Percentiles rank a stretch among this genome's conserved stretches.
Conservation (phyloP, 371 early-diverging fungal genomes). For the Ordospora colligata region DNA sequence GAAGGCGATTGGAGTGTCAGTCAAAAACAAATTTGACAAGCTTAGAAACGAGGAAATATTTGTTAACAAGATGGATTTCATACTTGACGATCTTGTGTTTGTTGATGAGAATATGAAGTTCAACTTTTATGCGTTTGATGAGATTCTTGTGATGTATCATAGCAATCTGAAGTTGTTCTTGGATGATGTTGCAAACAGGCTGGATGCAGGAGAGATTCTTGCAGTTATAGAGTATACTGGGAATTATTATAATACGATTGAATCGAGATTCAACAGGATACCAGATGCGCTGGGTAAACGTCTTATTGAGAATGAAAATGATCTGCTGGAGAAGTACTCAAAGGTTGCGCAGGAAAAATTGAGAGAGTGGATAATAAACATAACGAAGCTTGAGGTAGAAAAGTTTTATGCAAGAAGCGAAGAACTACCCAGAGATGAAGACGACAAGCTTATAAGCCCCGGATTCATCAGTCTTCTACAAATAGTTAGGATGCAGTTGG, state of each 20-base stretch:
- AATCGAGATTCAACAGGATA: slow-evolving; percentile 38
- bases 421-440: slow-evolving; percentile 55
- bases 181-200: slow-evolving; percentile 7
- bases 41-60: slow-evolving; percentile 16
- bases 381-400: slow-evolving; percentile 54
- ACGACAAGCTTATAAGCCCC: slow-evolving; percentile 58
- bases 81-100: slow-evolving; percentile 20
- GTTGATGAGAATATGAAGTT: slow-evolving; percentile 27
- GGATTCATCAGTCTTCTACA: slow-evolving; percentile 61
- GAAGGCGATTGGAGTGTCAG: slow-evolving; percentile 14
- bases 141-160: slow-evolving; percentile 44
- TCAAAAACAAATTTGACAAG: slow-evolving; percentile 37
- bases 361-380: slow-evolving; percentile 56
- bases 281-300: slow-evolving; percentile 32
- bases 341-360: slow-evolving; percentile 52
- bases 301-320: slow-evolving; percentile 47
- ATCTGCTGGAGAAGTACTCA: slow-evolving; percentile 56
- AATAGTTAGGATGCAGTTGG: slow-evolving; percentile 60
- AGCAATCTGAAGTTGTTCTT: slow-evolving; percentile 29
- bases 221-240: slow-evolving; percentile 45
- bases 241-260: slow-evolving; percentile 39
- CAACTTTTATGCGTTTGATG: slow-evolving; percentile 40
- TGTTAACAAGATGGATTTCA: slow-evolving; percentile 36
- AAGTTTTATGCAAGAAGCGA: slow-evolving; percentile 53
- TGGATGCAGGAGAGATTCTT: slow-evolving; percentile 55